A percentile compares a stretch with the other conserved stretches of the same genome.
Evolutionary conservation across 176 grass and related monocot genomes (phyloP).

Genomic region (Triticum dicoccoides): DNA sequence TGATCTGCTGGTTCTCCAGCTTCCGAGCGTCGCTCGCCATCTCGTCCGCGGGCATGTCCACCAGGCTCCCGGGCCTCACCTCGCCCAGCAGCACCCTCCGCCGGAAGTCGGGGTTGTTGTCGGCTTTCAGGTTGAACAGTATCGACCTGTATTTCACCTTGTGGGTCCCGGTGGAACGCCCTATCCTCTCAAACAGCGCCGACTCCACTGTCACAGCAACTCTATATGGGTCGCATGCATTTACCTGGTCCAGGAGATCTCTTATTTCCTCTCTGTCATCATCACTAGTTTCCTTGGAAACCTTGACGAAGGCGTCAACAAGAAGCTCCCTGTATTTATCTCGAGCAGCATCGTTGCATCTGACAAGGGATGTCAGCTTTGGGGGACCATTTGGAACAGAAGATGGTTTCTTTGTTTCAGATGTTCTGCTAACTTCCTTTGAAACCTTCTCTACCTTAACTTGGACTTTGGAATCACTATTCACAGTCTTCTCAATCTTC

Average conservation of each 20-base stretch:
- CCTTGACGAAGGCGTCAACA: conserved; percentile 72
- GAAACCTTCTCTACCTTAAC: conserved; percentile 37
- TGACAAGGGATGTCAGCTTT: conserved; percentile 60
- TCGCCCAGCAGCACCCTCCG: conserved; percentile 64
- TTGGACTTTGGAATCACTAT: conserved; percentile 36
- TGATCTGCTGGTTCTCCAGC: conserved; percentile 69
- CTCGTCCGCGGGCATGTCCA: conserved; percentile 52
- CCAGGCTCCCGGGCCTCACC: conserved; percentile 50
- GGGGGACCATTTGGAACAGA: conserved; percentile 33
- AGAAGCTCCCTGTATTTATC: conserved; percentile 76
- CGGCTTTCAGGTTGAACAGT: conserved; percentile 78
- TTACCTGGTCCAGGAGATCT: conserved; percentile 62
- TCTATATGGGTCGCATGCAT: conserved; percentile 70
- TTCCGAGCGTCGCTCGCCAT: conserved; percentile 81
- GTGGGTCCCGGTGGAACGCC: conserved; percentile 56
- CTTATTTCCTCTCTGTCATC: conserved; percentile 63
- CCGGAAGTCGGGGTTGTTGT: conserved; percentile 78
- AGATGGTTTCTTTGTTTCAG: conserved; percentile 39
- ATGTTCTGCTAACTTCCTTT: conserved; percentile 32
- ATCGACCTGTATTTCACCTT: conserved; percentile 86
- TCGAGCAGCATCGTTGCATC: conserved; percentile 62
- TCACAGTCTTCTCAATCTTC: conserved; percentile 33
- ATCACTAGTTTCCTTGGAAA: conserved; percentile 59
- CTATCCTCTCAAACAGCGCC: conserved; percentile 65
- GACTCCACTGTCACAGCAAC: conserved; percentile 75